Evolutionary conservation across 2,329 filamentous ascomycete genomes (phyloP).

Genomic region (Penicillium sp.): DNA sequence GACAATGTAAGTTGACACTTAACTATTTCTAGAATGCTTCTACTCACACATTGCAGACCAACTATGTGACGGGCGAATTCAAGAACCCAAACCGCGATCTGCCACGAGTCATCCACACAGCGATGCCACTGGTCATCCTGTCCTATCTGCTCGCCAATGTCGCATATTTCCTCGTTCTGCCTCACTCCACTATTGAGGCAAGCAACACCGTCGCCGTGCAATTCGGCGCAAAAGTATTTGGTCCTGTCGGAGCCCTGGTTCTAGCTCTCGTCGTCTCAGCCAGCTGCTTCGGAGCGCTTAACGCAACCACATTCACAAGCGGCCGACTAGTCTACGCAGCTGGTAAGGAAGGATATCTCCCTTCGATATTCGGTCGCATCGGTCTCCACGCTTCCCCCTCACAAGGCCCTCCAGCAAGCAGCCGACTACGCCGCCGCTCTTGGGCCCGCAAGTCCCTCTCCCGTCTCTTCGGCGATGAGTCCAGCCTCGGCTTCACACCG

Average conservation of each 20-base stretch:
- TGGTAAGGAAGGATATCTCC: slow-evolving; percentile 92
- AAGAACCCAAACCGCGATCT: slow-evolving; percentile 86
- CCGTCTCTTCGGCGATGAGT: slow-evolving; percentile 69
- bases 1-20: slow-evolving; percentile 70
- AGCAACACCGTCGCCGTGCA: slow-evolving; percentile 95
- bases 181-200: slow-evolving; percentile 72
- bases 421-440: slow-evolving; percentile 46
- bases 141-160: slow-evolving; percentile 89
- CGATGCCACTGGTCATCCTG: slow-evolving; percentile 89
- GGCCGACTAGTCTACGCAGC: slow-evolving; percentile 90
- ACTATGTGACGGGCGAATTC: slow-evolving; percentile 97
- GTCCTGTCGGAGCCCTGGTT: slow-evolving; percentile 73
- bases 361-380: slow-evolving; percentile 75
- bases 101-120: slow-evolving; percentile 91
- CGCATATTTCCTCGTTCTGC: slow-evolving; percentile 91
- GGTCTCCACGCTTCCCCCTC: slow-evolving; percentile 56
- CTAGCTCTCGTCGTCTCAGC: slow-evolving; percentile 86
- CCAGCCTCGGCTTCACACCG: slow-evolving; percentile 87
- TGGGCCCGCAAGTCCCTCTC: slow-evolving; percentile 61
- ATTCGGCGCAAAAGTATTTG: slow-evolving; percentile 88
- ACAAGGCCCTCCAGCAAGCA: slow-evolving; percentile 23
- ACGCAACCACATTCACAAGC: slow-evolving; percentile 90
- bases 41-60: slow-evolving; percentile 57
- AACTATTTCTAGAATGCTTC: not conserved
- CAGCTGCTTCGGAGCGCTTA: slow-evolving; percentile 91